A percentile compares a stretch with the other conserved stretches of the same genome.
These are phyloP conservation scores for Sonneratia alba DNA, from an alignment of 345 rosid species.

Conservation along the genomic window DNA sequence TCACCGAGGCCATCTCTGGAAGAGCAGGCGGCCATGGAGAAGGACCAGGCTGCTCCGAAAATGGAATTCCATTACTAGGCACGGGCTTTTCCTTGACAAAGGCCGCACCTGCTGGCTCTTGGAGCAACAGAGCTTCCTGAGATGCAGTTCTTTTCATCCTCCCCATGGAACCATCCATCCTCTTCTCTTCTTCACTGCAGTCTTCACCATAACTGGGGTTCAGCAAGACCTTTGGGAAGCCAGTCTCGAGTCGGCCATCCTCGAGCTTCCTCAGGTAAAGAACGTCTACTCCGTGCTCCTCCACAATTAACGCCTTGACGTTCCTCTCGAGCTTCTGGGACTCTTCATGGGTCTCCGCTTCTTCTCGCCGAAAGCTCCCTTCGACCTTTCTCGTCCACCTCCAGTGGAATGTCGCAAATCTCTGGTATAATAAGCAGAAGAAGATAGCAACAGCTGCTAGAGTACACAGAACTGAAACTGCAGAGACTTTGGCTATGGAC, in stretches of 20 bases:
- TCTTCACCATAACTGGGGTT: slow-evolving; percentile 33
- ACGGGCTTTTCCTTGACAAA: background rate
- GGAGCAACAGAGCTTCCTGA: background rate
- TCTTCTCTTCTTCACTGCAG: slow-evolving; percentile 22
- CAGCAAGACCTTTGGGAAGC: slow-evolving; percentile 24
- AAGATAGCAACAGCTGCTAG: slow-evolving; percentile 17
- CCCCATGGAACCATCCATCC: slow-evolving; percentile 7
- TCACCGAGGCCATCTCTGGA: background rate
- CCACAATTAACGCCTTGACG: slow-evolving; percentile 37
- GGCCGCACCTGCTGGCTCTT: background rate
- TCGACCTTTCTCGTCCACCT: slow-evolving; percentile 5
- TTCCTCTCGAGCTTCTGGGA: slow-evolving; percentile 21
- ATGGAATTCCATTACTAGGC: background rate
- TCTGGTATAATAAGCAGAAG: slow-evolving; percentile 22
- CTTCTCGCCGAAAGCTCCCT: slow-evolving; percentile 28
- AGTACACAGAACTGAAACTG: slow-evolving; percentile 20
- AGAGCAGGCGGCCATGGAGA: background rate
- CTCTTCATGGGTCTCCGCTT: slow-evolving; percentile 21
- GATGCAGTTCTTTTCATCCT: slow-evolving; percentile 8
- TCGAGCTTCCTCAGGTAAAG: slow-evolving; percentile 41
- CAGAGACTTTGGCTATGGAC: slow-evolving; percentile 15
- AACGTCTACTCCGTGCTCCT: slow-evolving; percentile 43
- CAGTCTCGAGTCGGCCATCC: slow-evolving; percentile 14
- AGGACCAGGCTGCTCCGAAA: background rate
- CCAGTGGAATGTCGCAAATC: background rate